A percentile compares a stretch with the other conserved stretches of the same genome.
Evolutionary conservation across 2,329 filamentous ascomycete species (phyloP).

Genomic region (Aspergillus costaricaensis): DNA sequence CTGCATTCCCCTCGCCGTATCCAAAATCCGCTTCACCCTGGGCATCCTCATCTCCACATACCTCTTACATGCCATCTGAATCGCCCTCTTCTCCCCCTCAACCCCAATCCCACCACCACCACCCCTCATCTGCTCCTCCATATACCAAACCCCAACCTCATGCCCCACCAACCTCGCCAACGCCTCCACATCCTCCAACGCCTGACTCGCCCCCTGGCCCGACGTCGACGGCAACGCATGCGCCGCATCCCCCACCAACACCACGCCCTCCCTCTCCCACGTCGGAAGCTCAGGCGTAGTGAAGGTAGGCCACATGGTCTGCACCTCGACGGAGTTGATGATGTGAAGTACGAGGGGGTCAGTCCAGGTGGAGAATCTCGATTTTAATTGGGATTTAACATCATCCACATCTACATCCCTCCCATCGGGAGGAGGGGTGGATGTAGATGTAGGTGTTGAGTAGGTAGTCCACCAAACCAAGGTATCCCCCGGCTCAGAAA

Average conservation of each 20-base stretch:
- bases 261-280: conserved; percentile 51
- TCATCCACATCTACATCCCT: no score
- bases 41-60: conserved; percentile 37
- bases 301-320: conserved; percentile 53
- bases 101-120: not conserved
- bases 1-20: conserved; percentile 36
- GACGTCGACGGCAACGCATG: conserved; percentile 58
- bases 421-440: conserved; percentile 23
- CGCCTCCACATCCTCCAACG: conserved; percentile 57
- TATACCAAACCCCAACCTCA: not conserved
- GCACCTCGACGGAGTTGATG: conserved; percentile 40
- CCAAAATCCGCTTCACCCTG: conserved; percentile 36
- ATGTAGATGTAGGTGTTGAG: conserved; percentile 32
- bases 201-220: conserved; percentile 59
- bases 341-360: conserved; percentile 49
- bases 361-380: conserved; percentile 49
- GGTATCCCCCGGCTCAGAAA: conserved; percentile 32
- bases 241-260: conserved; percentile 60
- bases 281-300: conserved; percentile 50
- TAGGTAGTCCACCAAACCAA: conserved; percentile 53
- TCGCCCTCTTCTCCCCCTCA: conserved; percentile 18
- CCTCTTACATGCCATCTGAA: conserved; percentile 32
- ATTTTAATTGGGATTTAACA: conserved; percentile 25
- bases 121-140: not conserved
- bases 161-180: conserved; percentile 47